These are phyloP conservation scores for Trichoderma arundinaceum DNA, from an alignment of 2,329 filamentous ascomycete species.

Conservation along the genomic window DNA sequence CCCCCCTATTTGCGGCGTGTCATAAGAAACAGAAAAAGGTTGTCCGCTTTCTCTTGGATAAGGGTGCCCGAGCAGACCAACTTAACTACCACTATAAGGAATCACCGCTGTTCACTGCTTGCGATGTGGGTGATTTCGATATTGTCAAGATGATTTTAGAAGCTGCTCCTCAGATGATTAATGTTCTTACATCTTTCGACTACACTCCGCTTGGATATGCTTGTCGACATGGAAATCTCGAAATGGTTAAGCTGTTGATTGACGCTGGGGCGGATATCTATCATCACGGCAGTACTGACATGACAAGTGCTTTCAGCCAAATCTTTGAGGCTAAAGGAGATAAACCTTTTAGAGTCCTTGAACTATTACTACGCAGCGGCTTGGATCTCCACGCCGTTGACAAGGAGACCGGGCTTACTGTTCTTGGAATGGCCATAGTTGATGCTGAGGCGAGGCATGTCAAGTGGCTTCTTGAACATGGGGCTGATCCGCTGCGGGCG, in stretches of 20 bases:
- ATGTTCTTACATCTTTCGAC: slow-evolving; percentile 29
- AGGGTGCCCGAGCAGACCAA: slow-evolving; percentile 33
- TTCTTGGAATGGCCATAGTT: slow-evolving; percentile 34
- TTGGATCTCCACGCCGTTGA: slow-evolving; percentile 34
- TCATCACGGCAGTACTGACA: slow-evolving; percentile 7
- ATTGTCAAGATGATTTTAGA: slow-evolving; percentile 34
- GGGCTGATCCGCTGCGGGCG: slow-evolving; percentile 35
- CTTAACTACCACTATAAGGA: slow-evolving; percentile 31
- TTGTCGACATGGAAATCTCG: slow-evolving; percentile 31
- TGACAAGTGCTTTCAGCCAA: slow-evolving; percentile 31
- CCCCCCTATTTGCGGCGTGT: slow-evolving; percentile 35
- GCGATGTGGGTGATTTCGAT: slow-evolving; percentile 30
- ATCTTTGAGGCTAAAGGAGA: slow-evolving; percentile 26
- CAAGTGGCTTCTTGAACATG: slow-evolving; percentile 35
- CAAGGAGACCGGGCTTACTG: slow-evolving; percentile 31
- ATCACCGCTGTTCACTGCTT: slow-evolving; percentile 36
- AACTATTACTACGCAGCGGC: slow-evolving; percentile 34
- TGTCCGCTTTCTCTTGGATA: slow-evolving; percentile 34
- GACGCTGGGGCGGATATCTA: slow-evolving; percentile 35
- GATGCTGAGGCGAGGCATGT: slow-evolving; percentile 33
- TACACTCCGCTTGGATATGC: slow-evolving; percentile 34
- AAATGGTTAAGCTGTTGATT: slow-evolving; percentile 34
- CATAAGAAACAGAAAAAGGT: slow-evolving; percentile 28
- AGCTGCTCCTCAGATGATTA: slow-evolving; percentile 34
- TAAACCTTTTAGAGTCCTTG: slow-evolving; percentile 30